Evolutionary conservation across 1,139 yeast species (phyloP), one percentile per base, ranked within the genome.

Genomic region (Yamadazyma triangularis): DNA sequence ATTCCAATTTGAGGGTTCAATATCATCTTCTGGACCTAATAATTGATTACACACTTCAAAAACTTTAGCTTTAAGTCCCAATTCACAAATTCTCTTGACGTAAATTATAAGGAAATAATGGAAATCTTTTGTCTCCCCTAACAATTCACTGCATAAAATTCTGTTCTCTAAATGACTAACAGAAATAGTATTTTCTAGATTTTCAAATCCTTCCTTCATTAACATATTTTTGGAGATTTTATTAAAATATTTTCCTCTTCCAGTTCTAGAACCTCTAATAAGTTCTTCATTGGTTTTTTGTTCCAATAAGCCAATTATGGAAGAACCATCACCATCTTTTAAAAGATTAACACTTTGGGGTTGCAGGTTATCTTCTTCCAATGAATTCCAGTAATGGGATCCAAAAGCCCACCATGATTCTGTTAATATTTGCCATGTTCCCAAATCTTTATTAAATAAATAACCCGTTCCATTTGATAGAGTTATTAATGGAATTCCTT

Each of bases 391-490:
- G 58, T 87, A 91, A 51, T 89, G 96, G 0, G 97, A 88, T 0
- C 97, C 97, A 58, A 88, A 86, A 0, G 96, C 95, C 97, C 97
- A 93, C 97, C 98, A 93, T 1, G 94, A 77, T 52, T 93, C 98
- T 37, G 91, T 76, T 2, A 91, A 72, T 8, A 93, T 67, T 30
- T 82, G 77, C 98, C 98, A 93, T 0, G 76, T 60, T 21, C 73
- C 75, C 77, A 93, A 72, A 31, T 73, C 77, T 23, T 61, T 60
- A 45, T 86, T 85, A 56, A 73, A 93, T 29, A 91, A 65, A 53
- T 79, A 91, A 0, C 96, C 96, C 32, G 85, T 79, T 2, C 98
- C 98, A 55, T 84, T 87, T 27, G 88, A 79, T 28, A 91, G 64
- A 0, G 97, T 86, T 3, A 88, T 69, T 13, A 89, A 56, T 0